Conservation (phyloP, 164 flowering plant species). For the Stephania japonica region DNA sequence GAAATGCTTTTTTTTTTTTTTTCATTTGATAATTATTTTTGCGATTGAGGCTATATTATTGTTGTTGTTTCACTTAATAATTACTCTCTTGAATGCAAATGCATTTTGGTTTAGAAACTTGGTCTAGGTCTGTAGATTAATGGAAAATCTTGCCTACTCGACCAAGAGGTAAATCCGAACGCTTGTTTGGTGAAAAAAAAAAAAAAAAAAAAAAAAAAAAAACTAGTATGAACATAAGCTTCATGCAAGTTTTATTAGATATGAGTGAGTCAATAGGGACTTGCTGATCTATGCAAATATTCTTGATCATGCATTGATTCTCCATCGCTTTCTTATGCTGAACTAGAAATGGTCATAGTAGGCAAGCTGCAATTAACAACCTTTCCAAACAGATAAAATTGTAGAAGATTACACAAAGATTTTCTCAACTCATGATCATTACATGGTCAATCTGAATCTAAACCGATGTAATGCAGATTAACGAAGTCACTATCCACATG, state of each 20-base stretch:
- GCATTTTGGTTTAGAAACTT: not conserved
- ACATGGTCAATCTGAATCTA: not conserved
- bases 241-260: not conserved
- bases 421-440: not conserved
- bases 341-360: not conserved
- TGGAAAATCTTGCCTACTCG: not conserved
- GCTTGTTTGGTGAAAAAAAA: not conserved
- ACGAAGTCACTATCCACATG: not conserved
- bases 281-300: not conserved
- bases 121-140: not conserved
- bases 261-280: not conserved
- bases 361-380: not conserved
- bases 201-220: too few relatives aligned
- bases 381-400: not conserved
- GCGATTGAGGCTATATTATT: not conserved
- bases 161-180: not conserved
- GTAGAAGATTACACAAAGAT: not conserved
- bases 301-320: not conserved
- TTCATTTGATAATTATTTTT: too few relatives aligned
- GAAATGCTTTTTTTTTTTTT: not conserved
- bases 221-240: not conserved
- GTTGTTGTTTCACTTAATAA: not conserved
- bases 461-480: not conserved
- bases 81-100: not conserved
- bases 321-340: not conserved